Evolutionary conservation across 192 early-diverging fungal species (phyloP).

Genomic region (Spizellomyces sp.): DNA sequence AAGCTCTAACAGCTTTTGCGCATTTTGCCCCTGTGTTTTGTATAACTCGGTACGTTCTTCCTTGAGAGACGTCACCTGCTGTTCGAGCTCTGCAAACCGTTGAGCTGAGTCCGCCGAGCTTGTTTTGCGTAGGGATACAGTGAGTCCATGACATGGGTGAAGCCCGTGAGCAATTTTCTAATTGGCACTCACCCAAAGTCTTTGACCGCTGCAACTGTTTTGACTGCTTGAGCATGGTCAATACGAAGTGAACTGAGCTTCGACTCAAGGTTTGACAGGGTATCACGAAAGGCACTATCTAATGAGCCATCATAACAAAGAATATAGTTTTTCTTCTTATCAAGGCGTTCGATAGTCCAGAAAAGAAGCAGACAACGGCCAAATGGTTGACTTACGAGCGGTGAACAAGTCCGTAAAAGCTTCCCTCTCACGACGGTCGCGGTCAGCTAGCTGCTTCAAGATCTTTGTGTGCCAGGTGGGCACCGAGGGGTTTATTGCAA

Average conservation of each 20-base stretch:
- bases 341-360: background rate
- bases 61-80: constrained; percentile 72
- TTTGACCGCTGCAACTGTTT: background rate
- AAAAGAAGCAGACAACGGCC: background rate
- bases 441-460: constrained; percentile 7
- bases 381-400: constrained; percentile 3
- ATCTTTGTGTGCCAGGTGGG: constrained; percentile 10
- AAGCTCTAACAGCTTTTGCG: constrained; percentile 84
- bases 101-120: constrained; percentile 34
- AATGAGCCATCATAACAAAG: background rate
- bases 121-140: too few relatives aligned
- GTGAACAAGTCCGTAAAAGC: constrained; percentile 15
- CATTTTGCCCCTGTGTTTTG: constrained; percentile 86
- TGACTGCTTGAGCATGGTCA: background rate
- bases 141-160: too few relatives aligned
- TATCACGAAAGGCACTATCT: background rate
- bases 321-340: background rate
- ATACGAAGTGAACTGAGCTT: background rate
- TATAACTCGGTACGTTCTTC: constrained; percentile 88
- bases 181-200: background rate
- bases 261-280: background rate
- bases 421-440: constrained; percentile 14
- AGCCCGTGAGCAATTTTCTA: too few relatives aligned
- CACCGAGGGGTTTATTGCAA: background rate
- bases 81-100: constrained; percentile 65